These are phyloP conservation scores for Mentha longifolia DNA, from an alignment of 257 asterid species.

Conservation along the genomic window DNA sequence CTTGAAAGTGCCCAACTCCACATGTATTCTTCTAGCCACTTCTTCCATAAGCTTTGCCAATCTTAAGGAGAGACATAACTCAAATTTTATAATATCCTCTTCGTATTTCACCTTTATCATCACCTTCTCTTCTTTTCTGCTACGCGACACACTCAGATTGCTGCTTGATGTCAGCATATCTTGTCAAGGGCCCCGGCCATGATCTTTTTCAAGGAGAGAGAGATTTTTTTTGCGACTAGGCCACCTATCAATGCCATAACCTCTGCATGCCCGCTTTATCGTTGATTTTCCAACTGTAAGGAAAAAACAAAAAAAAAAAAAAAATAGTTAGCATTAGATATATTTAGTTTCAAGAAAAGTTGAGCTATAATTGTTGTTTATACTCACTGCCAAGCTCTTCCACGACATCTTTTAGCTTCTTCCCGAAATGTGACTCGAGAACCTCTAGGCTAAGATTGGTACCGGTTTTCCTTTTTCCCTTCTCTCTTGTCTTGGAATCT, in stretches of 20 bases:
- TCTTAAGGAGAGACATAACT: conserved; percentile 21
- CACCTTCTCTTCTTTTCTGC: not conserved
- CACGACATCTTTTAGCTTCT: conserved; percentile 22
- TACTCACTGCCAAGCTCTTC: conserved; percentile 26
- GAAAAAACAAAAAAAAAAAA: not conserved
- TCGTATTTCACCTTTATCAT: conserved; percentile 25
- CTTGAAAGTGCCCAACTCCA: conserved; percentile 24
- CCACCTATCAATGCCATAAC: conserved; percentile 35
- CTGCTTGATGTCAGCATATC: not conserved
- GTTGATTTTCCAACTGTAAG: conserved; percentile 39
- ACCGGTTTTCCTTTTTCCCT: not conserved
- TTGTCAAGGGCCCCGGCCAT: too few species aligned
- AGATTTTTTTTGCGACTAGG: conserved; percentile 30
- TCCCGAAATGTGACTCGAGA: conserved; percentile 30
- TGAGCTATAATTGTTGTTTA: not conserved
- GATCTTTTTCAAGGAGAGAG: not conserved
- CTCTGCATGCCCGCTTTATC: conserved; percentile 34
- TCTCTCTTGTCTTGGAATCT: not conserved
- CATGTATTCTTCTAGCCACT: conserved; percentile 27
- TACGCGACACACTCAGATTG: not conserved
- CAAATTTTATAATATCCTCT: conserved; percentile 26
- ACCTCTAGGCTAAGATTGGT: conserved; percentile 9
- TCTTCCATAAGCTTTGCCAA: conserved; percentile 12
- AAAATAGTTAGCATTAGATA: too few species aligned
- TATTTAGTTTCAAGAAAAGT: not conserved